Percentiles rank a stretch among this genome's conserved stretches.
These are phyloP conservation scores for Trametes sp. DNA, from an alignment of 1,284 basidiomycete genomes.

Conservation along the genomic window DNA sequence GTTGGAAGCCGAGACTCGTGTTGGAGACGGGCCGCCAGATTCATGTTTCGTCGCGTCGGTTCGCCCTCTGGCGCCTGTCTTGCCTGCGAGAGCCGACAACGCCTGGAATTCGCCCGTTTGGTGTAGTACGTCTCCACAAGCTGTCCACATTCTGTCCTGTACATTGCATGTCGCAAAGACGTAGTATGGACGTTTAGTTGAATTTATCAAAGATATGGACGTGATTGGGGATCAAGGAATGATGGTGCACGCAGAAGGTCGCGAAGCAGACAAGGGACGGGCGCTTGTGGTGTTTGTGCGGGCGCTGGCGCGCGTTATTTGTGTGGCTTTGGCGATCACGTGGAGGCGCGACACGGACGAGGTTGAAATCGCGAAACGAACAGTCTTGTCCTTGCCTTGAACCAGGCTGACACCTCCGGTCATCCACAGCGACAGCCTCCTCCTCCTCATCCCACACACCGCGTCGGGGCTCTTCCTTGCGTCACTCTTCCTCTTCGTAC, in stretches of 20 bases:
- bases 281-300: conserved; percentile 21
- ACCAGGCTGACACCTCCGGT: conserved; percentile 38
- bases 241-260: conserved; percentile 26
- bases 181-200: conserved; percentile 21
- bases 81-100: neutral
- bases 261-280: conserved; percentile 18
- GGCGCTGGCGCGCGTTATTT: conserved; percentile 35
- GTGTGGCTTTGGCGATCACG: conserved; percentile 37
- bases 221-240: conserved; percentile 33
- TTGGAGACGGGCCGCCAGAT: conserved; percentile 6
- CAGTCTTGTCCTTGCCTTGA: conserved; percentile 32
- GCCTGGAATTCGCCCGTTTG: conserved; percentile 9
- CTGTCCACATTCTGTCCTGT: conserved; percentile 2
- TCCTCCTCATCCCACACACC: conserved; percentile 29
- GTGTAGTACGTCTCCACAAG: neutral
- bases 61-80: neutral
- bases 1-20: conserved; percentile 30
- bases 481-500: conserved; percentile 29
- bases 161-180: conserved; percentile 18
- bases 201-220: conserved; percentile 17
- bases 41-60: conserved; percentile 11
- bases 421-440: conserved; percentile 27
- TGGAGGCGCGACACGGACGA: conserved; percentile 33
- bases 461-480: conserved; percentile 35
- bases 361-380: conserved; percentile 41